Evolutionary conservation across 768 basidiomycete species (phyloP), one percentile per base, ranked within the genome.

Genomic region (Austroboletus festivus): DNA sequence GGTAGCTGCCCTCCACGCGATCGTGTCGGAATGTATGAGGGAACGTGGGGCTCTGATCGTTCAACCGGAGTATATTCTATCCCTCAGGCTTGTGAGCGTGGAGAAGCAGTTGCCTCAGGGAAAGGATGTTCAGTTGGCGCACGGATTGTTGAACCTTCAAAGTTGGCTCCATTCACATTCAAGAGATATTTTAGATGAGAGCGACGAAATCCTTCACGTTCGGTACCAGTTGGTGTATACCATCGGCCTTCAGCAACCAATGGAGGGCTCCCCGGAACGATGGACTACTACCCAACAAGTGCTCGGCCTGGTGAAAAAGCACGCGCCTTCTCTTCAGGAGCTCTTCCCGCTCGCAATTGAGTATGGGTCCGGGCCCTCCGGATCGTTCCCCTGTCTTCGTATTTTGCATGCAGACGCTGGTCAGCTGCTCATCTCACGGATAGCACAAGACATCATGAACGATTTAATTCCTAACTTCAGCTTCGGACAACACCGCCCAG

Each of bases 11-110:
- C 65, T 79, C 11, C 55, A 47, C 7, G 21, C 42, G 5, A 38
- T 81, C 5, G 68, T 73, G 52, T 47, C 59, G 21, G 65, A 69
- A 37, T 82, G 80, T 46, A 64, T 61, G 52, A 44, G 44, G 0
- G 58, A 59, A 18, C 59, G 67, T 8, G 80, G 80, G 0, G 55
- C 82, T n/a, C 56, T 80, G 12, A 63, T 82, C 0, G 49, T 66
- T 11, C 80, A 81, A 40, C 81, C 80, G 0, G 79, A 81, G 39
- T 77, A 82, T 23, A 62, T 79, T 12, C 65, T 81, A 3, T 81
- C 80, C 0, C 74, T 76, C 49, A 69, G 71, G 52, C 64, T 81
- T 16, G 71, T 75, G 68, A 69, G 66, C 3, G 60, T 79, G 20
- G 73, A 81, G 47, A 62, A 54, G 26, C 59, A 63, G 23, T 46